A percentile compares a stretch with the other conserved stretches of the same genome.
Conservation (phyloP, 768 basidiomycete genomes). For the Boletus sp. region DNA sequence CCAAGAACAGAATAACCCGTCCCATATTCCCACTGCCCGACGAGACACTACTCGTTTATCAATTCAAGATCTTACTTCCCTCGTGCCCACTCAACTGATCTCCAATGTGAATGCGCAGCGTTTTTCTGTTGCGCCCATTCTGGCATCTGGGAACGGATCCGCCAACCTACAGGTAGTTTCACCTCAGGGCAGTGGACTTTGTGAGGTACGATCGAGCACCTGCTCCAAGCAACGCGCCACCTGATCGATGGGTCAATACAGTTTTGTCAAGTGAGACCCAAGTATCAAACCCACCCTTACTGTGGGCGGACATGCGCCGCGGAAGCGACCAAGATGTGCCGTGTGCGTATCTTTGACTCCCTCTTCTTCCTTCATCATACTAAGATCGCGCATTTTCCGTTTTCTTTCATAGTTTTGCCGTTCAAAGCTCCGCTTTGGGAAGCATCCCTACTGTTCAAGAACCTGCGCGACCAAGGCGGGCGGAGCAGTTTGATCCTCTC, state of each 20-base stretch:
- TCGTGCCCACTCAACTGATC: conserved; percentile 9
- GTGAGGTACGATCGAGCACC: conserved; percentile 24
- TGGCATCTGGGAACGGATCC: background rate
- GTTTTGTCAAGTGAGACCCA: conserved; percentile 56
- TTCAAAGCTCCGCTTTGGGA: conserved; percentile 31
- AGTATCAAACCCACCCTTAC: conserved; percentile 55
- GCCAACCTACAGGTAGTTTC: background rate
- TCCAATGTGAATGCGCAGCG: conserved; percentile 3
- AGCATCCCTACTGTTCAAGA: conserved; percentile 33
- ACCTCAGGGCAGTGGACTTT: conserved; percentile 20
- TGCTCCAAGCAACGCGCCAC: background rate
- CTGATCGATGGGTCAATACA: conserved; percentile 28
- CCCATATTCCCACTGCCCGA: conserved; percentile 26
- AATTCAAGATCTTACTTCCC: conserved; percentile 30
- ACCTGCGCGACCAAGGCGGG: conserved; percentile 29
- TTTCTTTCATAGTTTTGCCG: conserved; percentile 24
- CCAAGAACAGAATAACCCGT: conserved; percentile 26
- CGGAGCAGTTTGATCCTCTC: conserved; percentile 11
- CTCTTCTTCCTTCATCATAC: background rate
- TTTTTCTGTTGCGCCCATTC: conserved; percentile 1
- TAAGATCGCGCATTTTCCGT: conserved; percentile 3
- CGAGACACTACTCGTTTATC: conserved; percentile 30
- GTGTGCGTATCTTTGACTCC: conserved; percentile 15
- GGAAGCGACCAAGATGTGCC: conserved; percentile 36
- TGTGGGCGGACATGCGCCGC: conserved; percentile 65